Base-by-base conservation (phyloP, 1,284 basidiomycete genomes). In the Puccinia brachypodii region DNA sequence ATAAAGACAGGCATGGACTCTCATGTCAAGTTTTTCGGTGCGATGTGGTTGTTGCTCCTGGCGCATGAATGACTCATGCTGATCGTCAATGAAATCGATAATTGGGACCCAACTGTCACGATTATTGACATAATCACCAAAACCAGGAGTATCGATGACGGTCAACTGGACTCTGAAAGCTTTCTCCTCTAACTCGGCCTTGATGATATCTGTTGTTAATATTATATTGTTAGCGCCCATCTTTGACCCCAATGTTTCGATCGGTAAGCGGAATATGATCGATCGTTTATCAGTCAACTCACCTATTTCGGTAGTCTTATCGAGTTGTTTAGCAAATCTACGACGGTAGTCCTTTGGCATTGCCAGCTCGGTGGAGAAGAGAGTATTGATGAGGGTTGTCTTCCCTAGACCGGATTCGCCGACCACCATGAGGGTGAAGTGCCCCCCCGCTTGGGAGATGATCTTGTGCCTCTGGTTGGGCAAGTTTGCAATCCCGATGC, bases 121-220 rank as follows among this genome's bases (percentile, higher is more conserved):
- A 91, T 99, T 99, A 92, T 99, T 98, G 89, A 99, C 95, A 86
- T 98, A 98, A 92, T 99, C 96, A 58, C 96, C 96, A 84, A 98
- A 99, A 25, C 96, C 96, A 82, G 96, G 96, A 31, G 96, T 98
- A 88, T 99, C 96, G 85, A 99, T 96, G 86, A 98, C 96, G 36
- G 94, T 96, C 83, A 99, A 91, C 90, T 98, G 98, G 89, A 98
- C 96, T 88, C 96, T 97, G 92, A 99, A 99, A 86, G 95, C 93
- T 87, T 97, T 95, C 89, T 99, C 96, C 88, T 99, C 97, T 42
- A 99, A 91, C 89, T 89, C 88, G 50, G 88, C 98, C 93, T 82
- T 88, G 85, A 88, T 87, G 58, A 88, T 87, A 83, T 86, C 86
- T 76, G 62, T 40, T 14, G 19, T 53, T 44, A 28, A 31, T 74